A percentile compares a stretch with the other conserved stretches of the same genome.
These are phyloP conservation scores for Halenospora varia DNA, from an alignment of 495 filamentous ascomycete genomes.

Conservation along the genomic window DNA sequence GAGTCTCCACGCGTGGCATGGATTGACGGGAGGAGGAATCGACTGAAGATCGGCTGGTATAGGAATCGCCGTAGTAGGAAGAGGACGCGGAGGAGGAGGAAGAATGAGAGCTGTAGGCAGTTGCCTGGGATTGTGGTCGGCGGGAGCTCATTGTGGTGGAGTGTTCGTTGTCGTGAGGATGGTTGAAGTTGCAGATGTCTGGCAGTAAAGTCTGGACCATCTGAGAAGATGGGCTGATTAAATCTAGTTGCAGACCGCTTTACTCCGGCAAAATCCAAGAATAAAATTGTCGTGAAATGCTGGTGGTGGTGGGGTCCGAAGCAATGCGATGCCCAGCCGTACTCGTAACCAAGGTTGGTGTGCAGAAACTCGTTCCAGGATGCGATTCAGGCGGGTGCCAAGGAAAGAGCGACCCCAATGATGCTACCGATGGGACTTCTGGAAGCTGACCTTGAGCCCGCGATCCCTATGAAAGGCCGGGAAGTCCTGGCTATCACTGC, in stretches of 20 bases:
- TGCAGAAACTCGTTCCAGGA: neutral
- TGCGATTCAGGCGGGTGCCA: neutral
- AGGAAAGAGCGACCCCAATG: neutral
- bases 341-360: neutral
- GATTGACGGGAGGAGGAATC: conserved; percentile 36
- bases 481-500: neutral
- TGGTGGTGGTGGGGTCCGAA: neutral
- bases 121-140: conserved; percentile 7
- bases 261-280: neutral
- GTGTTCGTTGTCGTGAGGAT: neutral
- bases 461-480: neutral
- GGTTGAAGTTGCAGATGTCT: neutral
- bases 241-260: neutral
- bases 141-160: conserved; percentile 1
- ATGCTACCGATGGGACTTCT: neutral
- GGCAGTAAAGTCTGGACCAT: neutral
- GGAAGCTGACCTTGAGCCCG: neutral
- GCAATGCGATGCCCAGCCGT: neutral
- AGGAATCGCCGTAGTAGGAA: conserved; percentile 10
- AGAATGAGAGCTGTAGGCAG: conserved; percentile 14
- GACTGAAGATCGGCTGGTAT: conserved; percentile 1
- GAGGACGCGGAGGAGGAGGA: conserved; percentile 31
- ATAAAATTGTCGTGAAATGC: neutral
- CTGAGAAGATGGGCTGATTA: neutral
- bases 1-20: conserved; percentile 42